Evolutionary conservation across 2,329 filamentous ascomycete genomes (phyloP), one percentile per base, ranked within the genome.

Genomic region (Stylonectria norvegica): DNA sequence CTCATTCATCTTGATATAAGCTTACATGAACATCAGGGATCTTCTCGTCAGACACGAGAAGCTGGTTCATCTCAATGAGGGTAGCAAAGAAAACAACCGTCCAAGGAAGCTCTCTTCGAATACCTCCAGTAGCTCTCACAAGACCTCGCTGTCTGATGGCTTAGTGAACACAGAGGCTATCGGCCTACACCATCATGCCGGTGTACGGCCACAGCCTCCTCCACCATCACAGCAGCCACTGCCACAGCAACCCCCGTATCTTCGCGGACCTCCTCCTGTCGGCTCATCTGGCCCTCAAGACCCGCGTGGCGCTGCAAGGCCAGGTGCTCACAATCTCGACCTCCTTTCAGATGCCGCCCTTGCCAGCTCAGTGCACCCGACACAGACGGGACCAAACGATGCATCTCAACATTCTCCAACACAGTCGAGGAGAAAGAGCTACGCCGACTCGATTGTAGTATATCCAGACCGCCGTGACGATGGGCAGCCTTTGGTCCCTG

Each of bases 1-100:
- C n/a, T n/a, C n/a, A n/a, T n/a, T n/a, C n/a, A n/a, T n/a, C n/a
- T n/a, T 14, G 28, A 45, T 38, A 45, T 23, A 52, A 59, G 50
- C 74, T 78, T 75, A 76, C 67, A 79, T 79, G 75, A 70, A 79
- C 65, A 79, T 77, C 66, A 81, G 78, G 51, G 78, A 81, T 60
- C 72, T 82, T 45, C 70, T 82, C 51, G 76, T 79, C 47, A 72
- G 78, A 48, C 78, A 82, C 64, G 76, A 81, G 64, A 81, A 81
- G 64, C 74, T 81, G 52, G 77, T 80, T 53, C 78, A 82, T 58
- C 71, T 79, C 57, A 80, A 77, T 63, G 76, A 80, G 60, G 72
- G 71, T 50, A 73, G 65, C 60, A 79, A 77, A 51, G 75, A 80
- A 55, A 70, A 64, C 48, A 65, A 55, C 53, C 68, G 75, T 38